phyloP scores from a whole-genome alignment of 345 rosid genomes.

The Hibiscus trionum region DNA sequence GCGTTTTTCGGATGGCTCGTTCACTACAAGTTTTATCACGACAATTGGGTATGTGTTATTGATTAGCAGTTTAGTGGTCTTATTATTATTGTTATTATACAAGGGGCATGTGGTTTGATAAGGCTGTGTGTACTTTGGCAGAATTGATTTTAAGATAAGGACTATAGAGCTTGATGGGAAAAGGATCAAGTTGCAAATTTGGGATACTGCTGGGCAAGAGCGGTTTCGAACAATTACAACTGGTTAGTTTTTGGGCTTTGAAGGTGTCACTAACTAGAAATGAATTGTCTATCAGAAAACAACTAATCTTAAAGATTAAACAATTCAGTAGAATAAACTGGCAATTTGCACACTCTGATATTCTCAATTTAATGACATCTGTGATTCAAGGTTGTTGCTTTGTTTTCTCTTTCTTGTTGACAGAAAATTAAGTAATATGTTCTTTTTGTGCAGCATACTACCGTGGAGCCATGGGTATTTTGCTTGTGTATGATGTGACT shows the following conservation, averaged over 20 bases:
- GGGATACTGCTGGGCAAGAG: constrained; percentile 94
- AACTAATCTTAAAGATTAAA: not conserved
- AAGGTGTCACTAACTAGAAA: not conserved
- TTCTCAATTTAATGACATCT: not conserved
- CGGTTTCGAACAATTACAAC: constrained; percentile 88
- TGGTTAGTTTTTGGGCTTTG: constrained; percentile 37
- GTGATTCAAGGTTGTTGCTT: not conserved
- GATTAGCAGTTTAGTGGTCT: not conserved
- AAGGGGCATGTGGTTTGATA: constrained; percentile 2
- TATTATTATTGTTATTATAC: not conserved
- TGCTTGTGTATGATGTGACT: constrained; percentile 96
- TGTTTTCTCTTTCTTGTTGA: not conserved
- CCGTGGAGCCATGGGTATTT: constrained; percentile 99
- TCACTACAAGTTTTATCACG: constrained; percentile 96
- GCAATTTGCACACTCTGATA: not conserved
- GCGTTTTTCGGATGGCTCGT: constrained; percentile 90
- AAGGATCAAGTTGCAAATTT: constrained; percentile 86
- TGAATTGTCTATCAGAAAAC: not conserved
- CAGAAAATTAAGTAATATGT: constrained; percentile 1
- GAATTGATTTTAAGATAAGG: constrained; percentile 94
- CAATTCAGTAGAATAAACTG: not conserved
- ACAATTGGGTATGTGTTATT: constrained; percentile 63
- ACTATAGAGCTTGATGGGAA: constrained; percentile 95
- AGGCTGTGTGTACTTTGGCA: constrained; percentile 22
- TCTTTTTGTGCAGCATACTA: constrained; percentile 70